A percentile compares a stretch with the other conserved stretches of the same genome.
Evolutionary conservation across 2,329 filamentous ascomycete species (phyloP).

Genomic region (Alternaria consortialis): DNA sequence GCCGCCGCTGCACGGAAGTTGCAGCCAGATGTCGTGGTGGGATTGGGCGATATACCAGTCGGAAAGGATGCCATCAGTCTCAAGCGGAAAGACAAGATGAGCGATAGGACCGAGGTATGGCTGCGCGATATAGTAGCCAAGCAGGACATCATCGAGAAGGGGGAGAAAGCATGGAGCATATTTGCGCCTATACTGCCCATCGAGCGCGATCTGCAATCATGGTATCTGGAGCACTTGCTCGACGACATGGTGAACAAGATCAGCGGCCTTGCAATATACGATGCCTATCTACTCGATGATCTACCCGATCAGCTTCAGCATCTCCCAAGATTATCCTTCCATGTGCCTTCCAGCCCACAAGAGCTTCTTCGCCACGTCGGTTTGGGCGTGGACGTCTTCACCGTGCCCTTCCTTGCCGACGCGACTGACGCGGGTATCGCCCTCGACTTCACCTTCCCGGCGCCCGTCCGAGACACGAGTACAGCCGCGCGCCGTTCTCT

Average conservation of each 20-base stretch:
- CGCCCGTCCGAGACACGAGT: conserved; percentile 30
- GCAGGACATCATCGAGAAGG: conserved; percentile 43
- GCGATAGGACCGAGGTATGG: conserved; percentile 85
- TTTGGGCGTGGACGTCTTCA: conserved; percentile 81
- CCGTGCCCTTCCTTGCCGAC: conserved; percentile 75
- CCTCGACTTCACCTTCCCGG: conserved; percentile 78
- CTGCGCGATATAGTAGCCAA: conserved; percentile 70
- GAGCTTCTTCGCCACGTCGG: conserved; percentile 78
- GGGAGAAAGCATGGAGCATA: conserved; percentile 49
- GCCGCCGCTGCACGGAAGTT: conserved; percentile 70
- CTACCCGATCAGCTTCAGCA: conserved; percentile 67
- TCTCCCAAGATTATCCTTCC: conserved; percentile 79
- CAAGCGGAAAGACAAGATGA: conserved; percentile 84
- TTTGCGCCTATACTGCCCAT: conserved; percentile 77
- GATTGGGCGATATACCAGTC: conserved; percentile 76
- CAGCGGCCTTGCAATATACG: conserved; percentile 80
- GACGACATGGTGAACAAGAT: conserved; percentile 64
- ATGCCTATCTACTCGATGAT: conserved; percentile 72
- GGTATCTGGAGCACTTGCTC: conserved; percentile 79
- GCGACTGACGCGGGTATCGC: conserved; percentile 87
- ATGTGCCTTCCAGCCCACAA: conserved; percentile 74
- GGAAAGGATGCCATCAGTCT: conserved; percentile 65
- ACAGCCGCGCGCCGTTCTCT: conserved; percentile 54
- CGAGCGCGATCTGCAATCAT: conserved; percentile 75
- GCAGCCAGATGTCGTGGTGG: conserved; percentile 81